Conservation (phyloP, 257 asterid species). For the Solanum sejunctum region DNA sequence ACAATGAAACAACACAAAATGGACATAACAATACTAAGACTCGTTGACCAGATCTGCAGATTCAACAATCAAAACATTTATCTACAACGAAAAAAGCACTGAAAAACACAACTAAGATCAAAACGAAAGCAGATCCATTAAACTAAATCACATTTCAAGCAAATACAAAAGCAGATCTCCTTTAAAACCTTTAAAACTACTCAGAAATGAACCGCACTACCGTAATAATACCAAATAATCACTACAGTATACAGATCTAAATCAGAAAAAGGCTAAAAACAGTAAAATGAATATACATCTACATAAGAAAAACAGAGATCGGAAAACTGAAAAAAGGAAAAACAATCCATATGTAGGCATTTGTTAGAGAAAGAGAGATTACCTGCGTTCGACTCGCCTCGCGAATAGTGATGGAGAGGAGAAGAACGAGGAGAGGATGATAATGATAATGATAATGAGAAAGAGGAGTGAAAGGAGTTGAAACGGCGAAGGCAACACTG, state of each 20-base stretch:
- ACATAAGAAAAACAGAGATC: background rate
- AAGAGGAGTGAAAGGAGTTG: background rate
- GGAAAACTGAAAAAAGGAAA: background rate
- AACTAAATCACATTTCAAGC: background rate
- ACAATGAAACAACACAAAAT: background rate
- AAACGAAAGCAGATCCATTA: background rate
- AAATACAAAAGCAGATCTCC: background rate
- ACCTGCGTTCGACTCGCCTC: conserved; percentile 34
- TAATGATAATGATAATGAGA: background rate
- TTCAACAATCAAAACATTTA: background rate
- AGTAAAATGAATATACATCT: background rate
- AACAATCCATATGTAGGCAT: background rate
- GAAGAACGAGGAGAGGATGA: conserved; percentile 12
- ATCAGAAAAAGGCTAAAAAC: background rate
- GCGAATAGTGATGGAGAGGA: conserved; percentile 14
- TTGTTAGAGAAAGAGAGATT: background rate
- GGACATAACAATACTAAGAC: background rate
- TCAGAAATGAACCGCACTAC: background rate
- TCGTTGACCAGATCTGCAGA: background rate
- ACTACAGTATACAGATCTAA: background rate
- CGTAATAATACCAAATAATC: background rate
- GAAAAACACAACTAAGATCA: background rate
- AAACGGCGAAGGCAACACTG: background rate
- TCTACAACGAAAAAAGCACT: background rate
- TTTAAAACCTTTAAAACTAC: background rate